Evolutionary conservation across 2,329 filamentous ascomycete genomes (phyloP), one percentile per base, ranked within the genome.

Genomic region (Macrophomina pseudophaseolina): DNA sequence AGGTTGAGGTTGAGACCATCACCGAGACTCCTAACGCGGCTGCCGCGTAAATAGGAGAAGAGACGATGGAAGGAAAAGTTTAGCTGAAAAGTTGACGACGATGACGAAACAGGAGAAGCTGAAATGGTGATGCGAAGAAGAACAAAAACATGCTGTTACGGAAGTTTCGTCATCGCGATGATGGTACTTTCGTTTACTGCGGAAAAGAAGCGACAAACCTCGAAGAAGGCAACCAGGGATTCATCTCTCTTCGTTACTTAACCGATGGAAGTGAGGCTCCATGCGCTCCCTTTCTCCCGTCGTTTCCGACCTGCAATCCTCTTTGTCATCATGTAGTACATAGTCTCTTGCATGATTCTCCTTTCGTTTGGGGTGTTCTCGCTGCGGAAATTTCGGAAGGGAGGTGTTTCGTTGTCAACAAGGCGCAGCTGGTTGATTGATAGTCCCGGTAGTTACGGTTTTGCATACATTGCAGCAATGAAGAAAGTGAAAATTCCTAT

Each of bases 1-100:
- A 86, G 79, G 83, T 88, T 68, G 86, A 88, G 72, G 81, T 88
- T 23, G 86, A 88, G 78, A 85, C 83, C 49, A 80, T 87, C 23
- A 76, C 72, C 2, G 75, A 78, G 63, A 23, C 63, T 32, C 18
- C 59, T 1, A 65, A 65, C 51, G n/a, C 63, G 14, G 54, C 53
- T 8, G 16, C 64, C 35, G 64, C 54, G 44, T 66, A 66, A 58
- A 18, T 30, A 8, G 33, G 30, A 4, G 32, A 38, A 38, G 35
- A 38, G 35, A 23, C 23, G 23, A 23, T 23, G 23, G 23, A 23
- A 23, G 23, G 23, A 23, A 23, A 23, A 23, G 23, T 23, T 8
- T 30, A 12, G 18, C 42, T 11, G 33, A 46, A 48, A 48, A 52
- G n/a, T 32, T 48, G 59, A 63, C 35, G 56, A 48, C 28, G 32